Base-by-base conservation (phyloP, 306 rosid genomes). In the Pyrus betulifolia region DNA sequence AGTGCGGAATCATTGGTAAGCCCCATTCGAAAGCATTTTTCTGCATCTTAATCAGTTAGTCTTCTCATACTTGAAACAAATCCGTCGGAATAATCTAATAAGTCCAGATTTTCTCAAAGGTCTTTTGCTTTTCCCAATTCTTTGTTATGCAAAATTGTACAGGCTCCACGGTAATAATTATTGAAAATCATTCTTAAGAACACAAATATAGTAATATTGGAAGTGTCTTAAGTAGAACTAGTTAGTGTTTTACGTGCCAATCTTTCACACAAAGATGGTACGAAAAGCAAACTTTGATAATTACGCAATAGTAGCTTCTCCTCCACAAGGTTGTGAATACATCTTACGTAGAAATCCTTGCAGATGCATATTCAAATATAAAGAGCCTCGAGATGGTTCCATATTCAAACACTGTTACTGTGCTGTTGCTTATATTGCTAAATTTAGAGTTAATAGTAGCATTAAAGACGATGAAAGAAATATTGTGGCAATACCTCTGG, bases 21-120 rank as follows among this genome's bases (percentile, higher is more conserved):
- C 91, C 93, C 98, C 98, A 95, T 82, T 92, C 96, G 63, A 92
- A 95, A 76, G 96, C 91, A 18, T 92, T 94, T 94, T 94, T 92
- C 98, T 94, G 83, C 52, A 65, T 61, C 45, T 4, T 28, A 61
- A 25, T 49, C 51, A 9, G 45, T 49, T 28, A 49, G 74, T 49
- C 60, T 70, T 27, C 60, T 5, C 25, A 70, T 5, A 70, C 52
- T 49, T 46, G 59, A 69, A 27, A 15, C 19, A 67, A 5, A 19
- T 19, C 42, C 27, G 12, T 33, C 6, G 33, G 9, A 40, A 71
- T 54, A n/a, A 28, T 28, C 62, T 21, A 49, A 1, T 49, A 15
- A 49, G 55, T 49, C 21, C 55, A 49, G 55, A 49, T 5, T 1
- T 49, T 1, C 3, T 15, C 55, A 49, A 75, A 31, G 75, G 73